Percentiles rank a stretch among this genome's conserved stretches.
Evolutionary conservation across 176 grass and related monocot species (phyloP).

Genomic region (Neostapfia colusana): DNA sequence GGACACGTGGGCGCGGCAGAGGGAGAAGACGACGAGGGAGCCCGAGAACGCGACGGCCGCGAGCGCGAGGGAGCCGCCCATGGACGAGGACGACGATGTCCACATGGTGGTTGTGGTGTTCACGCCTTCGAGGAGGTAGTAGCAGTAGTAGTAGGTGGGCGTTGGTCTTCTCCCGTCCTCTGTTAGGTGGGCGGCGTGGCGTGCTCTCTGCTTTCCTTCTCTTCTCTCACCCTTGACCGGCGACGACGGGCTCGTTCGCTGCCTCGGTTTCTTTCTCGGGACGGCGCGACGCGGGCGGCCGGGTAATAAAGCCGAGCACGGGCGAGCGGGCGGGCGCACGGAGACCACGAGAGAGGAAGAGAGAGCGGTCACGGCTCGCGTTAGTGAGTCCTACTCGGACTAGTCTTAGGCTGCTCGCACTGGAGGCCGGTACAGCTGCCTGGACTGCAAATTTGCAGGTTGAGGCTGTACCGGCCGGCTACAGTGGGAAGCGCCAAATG

Average conservation of each 20-base stretch:
- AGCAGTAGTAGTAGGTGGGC: background rate
- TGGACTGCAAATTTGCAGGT: no score
- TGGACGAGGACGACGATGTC: conserved; percentile 28
- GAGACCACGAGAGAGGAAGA: background rate
- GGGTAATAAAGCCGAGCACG: conserved; percentile 22
- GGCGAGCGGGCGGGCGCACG: background rate
- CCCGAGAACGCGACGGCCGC: conserved; percentile 85
- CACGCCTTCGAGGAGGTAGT: background rate
- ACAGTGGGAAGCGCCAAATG: no score
- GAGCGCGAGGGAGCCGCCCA: conserved; percentile 59
- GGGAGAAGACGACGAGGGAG: conserved; percentile 71
- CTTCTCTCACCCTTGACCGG: background rate
- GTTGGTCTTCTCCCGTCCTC: no score
- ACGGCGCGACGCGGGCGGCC: background rate
- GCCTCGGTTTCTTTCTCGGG: conserved; percentile 6
- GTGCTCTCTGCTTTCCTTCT: background rate
- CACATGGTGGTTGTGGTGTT: conserved; percentile 26
- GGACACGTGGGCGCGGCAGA: conserved; percentile 54
- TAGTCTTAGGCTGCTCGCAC: no score
- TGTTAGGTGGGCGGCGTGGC: background rate
- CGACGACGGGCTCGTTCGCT: background rate
- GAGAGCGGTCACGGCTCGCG: background rate
- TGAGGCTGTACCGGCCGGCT: no score
- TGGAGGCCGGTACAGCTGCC: no score
- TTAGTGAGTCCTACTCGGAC: no score